Base-by-base conservation (phyloP, 495 filamentous ascomycete genomes). In the Articulospora tetracladia region DNA sequence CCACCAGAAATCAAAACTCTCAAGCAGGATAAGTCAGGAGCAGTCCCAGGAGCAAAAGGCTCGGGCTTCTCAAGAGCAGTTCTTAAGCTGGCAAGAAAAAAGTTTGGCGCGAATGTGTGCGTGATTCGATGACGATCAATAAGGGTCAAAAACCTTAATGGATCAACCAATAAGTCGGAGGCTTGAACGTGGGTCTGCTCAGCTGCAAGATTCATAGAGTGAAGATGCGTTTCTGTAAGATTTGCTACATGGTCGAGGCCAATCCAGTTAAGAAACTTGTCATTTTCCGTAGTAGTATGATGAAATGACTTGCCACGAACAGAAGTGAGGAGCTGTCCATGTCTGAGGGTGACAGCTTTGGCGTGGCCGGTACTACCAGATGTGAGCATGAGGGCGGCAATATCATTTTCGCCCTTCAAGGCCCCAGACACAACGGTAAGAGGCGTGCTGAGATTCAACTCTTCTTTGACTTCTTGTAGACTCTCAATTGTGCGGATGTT, bases 301-400 rank as follows among this genome's bases (percentile, higher is more conserved):
- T 58, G 39, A 10, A 25, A 6, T 0, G 56, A 32, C 59, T 84
- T 85, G 4, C 80, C 79, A 0, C 27, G 0, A 3, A 85, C 53
- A 3, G 83, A 72, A 1, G 75, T 57, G 0, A 83, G 46, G 3
- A 84, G 64, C 52, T 85, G 78, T 1, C 46, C 41, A 57, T 81
- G 77, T 1, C 55, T 70, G 7, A 84, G 65, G 6, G 20, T 53
- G 0, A 84, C 82, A 1, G 80, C 82, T 65, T 86, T 86, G 17
- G 80, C 63, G 46, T 76, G 71, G 6, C 82, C 80, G 8, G 77
- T 82, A 64, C 74, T 81, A 0, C 83, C 83, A 0, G 82, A 86
- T 7, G 83, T 86, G 4, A 86, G 67, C 79, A 84, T 79, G 62
- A 8, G 71, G 70, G 0, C 70, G 68, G 4, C 64, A n/a, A 46